A percentile compares a stretch with the other conserved stretches of the same genome.
phyloP scores from a whole-genome alignment of 2,329 filamentous ascomycete species.

The Cladosporium sp. region DNA sequence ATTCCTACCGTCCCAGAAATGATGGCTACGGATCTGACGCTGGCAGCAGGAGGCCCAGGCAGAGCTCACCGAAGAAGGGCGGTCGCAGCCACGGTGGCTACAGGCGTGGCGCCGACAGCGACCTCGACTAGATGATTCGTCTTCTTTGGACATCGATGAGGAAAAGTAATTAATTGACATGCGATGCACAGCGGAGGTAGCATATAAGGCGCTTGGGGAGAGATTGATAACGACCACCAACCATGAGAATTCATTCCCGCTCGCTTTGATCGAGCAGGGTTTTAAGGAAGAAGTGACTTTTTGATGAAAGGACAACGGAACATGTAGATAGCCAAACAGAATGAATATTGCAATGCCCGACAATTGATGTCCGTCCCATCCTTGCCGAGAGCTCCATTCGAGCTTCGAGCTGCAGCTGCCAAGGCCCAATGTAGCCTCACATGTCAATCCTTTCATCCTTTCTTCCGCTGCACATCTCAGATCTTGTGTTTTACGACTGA shows the following conservation, averaged over 20 bases:
- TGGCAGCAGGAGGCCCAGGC: constrained; percentile 26
- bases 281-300: background rate
- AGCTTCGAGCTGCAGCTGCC: background rate
- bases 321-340: constrained; percentile 17
- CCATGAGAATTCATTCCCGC: background rate
- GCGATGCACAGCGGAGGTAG: background rate
- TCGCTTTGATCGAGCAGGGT: constrained; percentile 8
- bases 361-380: background rate
- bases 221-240: constrained; percentile 14
- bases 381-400: background rate
- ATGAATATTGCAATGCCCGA: constrained; percentile 2
- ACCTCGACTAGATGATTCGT: constrained; percentile 25
- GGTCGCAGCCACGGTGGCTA: constrained; percentile 32
- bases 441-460: background rate
- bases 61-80: constrained; percentile 38
- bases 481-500: too few relatives aligned
- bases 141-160: background rate
- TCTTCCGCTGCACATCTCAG: background rate
- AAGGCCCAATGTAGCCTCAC: background rate
- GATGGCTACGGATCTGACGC: constrained; percentile 26
- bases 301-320: constrained; percentile 14
- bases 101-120: constrained; percentile 31
- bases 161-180: constrained; percentile 2
- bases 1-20: constrained; percentile 33
- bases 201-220: constrained; percentile 5